These are phyloP conservation scores for Amanita rubescens DNA, from an alignment of 768 basidiomycete genomes.

Conservation along the genomic window DNA sequence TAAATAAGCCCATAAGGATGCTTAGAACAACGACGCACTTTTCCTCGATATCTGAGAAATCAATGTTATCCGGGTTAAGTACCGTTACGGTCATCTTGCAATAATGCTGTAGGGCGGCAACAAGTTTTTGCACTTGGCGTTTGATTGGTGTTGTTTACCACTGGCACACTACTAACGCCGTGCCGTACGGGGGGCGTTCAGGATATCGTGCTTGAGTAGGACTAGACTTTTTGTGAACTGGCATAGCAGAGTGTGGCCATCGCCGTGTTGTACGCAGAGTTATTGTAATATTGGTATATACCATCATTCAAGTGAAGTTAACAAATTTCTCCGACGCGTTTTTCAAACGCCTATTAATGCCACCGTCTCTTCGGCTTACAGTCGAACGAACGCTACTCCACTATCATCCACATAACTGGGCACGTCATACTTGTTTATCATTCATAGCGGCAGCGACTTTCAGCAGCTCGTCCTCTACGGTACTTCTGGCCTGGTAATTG, in stretches of 20 bases:
- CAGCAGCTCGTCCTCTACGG: background rate
- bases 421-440: background rate
- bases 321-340: background rate
- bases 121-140: background rate
- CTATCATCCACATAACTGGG: background rate
- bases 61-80: conserved; percentile 56
- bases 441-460: background rate
- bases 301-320: background rate
- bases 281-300: background rate
- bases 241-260: background rate
- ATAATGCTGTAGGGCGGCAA: background rate
- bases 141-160: conserved; percentile 6
- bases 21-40: conserved; percentile 42
- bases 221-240: background rate
- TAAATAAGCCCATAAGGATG: conserved; percentile 4
- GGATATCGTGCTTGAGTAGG: background rate
- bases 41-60: conserved; percentile 83
- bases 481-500: background rate
- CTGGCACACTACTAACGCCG: too few relatives aligned
- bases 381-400: conserved; percentile 1
- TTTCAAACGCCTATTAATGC: conserved; percentile 10
- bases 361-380: conserved; percentile 9
- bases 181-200: background rate
- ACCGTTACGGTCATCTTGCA: conserved; percentile 39
- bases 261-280: background rate